Percentiles rank a stretch among this genome's conserved stretches.
Conservation (phyloP, 495 filamentous ascomycete species). For the Chlorociboria aeruginascens region DNA sequence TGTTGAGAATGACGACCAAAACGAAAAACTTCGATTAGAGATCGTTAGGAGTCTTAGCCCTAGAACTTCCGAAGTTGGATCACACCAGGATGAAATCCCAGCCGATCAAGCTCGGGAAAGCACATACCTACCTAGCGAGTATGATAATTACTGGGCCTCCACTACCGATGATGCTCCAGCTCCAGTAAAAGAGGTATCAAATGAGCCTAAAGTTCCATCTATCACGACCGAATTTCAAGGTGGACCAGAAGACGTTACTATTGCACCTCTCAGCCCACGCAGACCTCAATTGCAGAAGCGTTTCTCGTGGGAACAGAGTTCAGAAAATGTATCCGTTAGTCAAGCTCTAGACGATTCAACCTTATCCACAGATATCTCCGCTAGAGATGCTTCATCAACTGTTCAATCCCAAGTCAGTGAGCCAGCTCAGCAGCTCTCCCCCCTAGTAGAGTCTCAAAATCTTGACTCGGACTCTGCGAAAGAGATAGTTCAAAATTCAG, state of each 20-base stretch:
- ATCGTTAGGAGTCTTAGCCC: slow-evolving; percentile 68
- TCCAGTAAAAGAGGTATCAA: background rate
- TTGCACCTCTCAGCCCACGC: slow-evolving; percentile 4
- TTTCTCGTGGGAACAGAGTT: slow-evolving; percentile 42
- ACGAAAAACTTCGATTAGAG: slow-evolving; percentile 65
- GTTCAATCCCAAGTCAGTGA: background rate
- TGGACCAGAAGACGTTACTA: background rate
- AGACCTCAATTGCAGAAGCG: slow-evolving; percentile 14
- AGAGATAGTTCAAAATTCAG: no score
- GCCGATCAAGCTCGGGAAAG: slow-evolving; percentile 24
- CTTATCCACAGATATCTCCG: slow-evolving; percentile 1
- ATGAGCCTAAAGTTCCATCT: background rate
- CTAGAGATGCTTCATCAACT: background rate
- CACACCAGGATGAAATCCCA: background rate
- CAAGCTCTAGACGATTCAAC: slow-evolving; percentile 4
- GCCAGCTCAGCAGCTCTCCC: no score
- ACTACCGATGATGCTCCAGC: slow-evolving; percentile 19
- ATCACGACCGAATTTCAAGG: background rate
- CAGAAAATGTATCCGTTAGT: slow-evolving; percentile 17
- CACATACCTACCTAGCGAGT: slow-evolving; percentile 42
- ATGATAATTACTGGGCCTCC: slow-evolving; percentile 47
- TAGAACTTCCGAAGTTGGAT: slow-evolving; percentile 2
- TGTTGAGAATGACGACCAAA: slow-evolving; percentile 50
- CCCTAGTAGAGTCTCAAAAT: no score
- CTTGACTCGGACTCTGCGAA: no score